These are phyloP conservation scores for Gillenia trifoliata DNA, from an alignment of 306 rosid species.

Conservation along the genomic window DNA sequence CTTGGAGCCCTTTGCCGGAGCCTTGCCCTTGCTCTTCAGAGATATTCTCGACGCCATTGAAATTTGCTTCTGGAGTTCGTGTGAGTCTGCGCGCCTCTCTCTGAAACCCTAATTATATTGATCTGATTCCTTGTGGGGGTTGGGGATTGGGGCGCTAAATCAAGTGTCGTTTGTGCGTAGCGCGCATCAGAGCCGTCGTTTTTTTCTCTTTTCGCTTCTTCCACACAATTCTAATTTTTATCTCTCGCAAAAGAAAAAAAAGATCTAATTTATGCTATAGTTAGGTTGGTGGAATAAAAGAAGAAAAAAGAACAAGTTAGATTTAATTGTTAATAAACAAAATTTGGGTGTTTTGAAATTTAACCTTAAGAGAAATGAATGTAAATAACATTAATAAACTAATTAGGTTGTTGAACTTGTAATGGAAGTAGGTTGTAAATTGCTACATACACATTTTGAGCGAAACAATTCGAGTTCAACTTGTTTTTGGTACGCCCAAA, in stretches of 20 bases:
- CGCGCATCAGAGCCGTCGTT: background rate
- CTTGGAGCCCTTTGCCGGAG: slow-evolving; percentile 47
- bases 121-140: background rate
- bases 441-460: too few species aligned
- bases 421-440: too few species aligned
- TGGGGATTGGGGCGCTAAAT: background rate
- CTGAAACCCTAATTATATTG: slow-evolving; percentile 2
- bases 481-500: too few species aligned
- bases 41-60: slow-evolving; percentile 75
- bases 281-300: background rate
- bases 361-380: too few species aligned
- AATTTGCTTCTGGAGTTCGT: background rate
- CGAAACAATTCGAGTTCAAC: too few species aligned
- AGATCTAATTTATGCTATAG: background rate
- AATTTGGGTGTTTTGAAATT: too few species aligned
- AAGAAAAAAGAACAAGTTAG: background rate
- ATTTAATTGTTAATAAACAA: too few species aligned
- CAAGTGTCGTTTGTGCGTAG: background rate
- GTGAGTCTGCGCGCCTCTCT: background rate
- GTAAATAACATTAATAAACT: too few species aligned
- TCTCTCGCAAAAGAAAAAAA: background rate
- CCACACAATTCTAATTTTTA: background rate
- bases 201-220: background rate
- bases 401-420: too few species aligned
- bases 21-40: slow-evolving; percentile 69